These are phyloP conservation scores for Magnolia kwangsiensis DNA, from an alignment of 164 flowering plant species.

Conservation along the genomic window DNA sequence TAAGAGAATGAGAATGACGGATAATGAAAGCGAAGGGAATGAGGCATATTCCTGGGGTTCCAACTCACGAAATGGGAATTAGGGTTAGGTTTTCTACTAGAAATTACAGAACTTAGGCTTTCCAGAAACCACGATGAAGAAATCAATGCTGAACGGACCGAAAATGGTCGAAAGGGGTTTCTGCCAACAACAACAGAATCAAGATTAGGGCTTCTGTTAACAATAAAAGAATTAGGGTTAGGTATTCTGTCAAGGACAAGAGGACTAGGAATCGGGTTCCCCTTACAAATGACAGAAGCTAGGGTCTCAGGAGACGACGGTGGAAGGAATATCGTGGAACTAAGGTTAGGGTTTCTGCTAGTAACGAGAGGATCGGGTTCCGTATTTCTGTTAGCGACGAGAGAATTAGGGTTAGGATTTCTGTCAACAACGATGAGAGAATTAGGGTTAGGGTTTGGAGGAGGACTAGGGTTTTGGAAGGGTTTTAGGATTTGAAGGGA, in stretches of 20 bases:
- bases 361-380: background rate
- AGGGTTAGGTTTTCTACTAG: background rate
- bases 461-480: background rate
- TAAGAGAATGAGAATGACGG: background rate
- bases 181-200: background rate
- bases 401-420: slow-evolving; percentile 4
- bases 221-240: background rate
- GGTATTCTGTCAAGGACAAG: background rate
- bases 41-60: background rate
- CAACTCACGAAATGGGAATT: background rate
- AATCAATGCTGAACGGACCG: background rate
- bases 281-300: background rate
- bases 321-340: background rate
- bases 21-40: background rate
- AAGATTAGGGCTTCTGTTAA: slow-evolving; percentile 2
- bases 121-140: background rate
- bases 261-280: background rate
- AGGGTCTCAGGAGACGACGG: background rate
- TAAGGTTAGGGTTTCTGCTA: background rate
- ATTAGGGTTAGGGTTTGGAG: slow-evolving; percentile 5
- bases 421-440: background rate
- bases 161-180: background rate
- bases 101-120: background rate
- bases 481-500: background rate
- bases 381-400: no score